A percentile compares a stretch with the other conserved stretches of the same genome.
Conservation (phyloP, 768 basidiomycete genomes). For the Lepiota subincarnata region DNA sequence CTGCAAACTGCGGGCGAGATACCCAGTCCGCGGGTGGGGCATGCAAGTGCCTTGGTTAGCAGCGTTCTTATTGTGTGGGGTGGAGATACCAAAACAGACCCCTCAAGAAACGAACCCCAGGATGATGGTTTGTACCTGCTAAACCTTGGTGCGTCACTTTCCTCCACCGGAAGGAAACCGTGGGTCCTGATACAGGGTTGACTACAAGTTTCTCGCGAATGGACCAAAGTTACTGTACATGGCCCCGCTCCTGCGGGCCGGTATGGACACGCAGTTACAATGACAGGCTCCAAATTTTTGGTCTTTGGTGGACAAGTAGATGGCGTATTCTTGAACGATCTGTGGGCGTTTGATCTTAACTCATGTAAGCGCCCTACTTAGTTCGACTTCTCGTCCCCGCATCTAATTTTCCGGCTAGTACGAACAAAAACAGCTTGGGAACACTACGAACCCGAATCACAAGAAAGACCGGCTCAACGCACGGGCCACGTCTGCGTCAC, state of each 20-base stretch:
- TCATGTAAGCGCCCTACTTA: constrained; percentile 56
- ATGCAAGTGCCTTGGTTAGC: constrained; percentile 93
- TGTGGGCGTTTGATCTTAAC: constrained; percentile 96
- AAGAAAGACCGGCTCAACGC: constrained; percentile 70
- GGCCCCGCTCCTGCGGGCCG: constrained; percentile 81
- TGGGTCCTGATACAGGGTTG: constrained; percentile 1
- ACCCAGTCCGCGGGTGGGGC: constrained; percentile 90
- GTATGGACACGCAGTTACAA: constrained; percentile 94
- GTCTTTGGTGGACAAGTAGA: constrained; percentile 97
- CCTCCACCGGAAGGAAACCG: not conserved
- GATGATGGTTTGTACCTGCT: constrained; percentile 93
- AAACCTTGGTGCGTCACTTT: constrained; percentile 73
- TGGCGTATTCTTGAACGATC: constrained; percentile 89
- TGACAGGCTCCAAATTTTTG: constrained; percentile 87
- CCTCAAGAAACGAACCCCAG: constrained; percentile 61
- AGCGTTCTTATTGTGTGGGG: constrained; percentile 98
- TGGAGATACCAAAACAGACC: constrained; percentile 88
- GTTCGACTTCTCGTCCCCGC: not conserved
- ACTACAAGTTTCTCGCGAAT: constrained; percentile 79
- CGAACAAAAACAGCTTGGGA: constrained; percentile 87
- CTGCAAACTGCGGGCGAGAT: constrained; percentile 87
- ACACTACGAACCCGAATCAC: constrained; percentile 55
- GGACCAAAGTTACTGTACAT: constrained; percentile 82
- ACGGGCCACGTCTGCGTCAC: constrained; percentile 92
- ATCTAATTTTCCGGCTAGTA: constrained; percentile 42